These are phyloP conservation scores for Apiosordaria backusii DNA, from an alignment of 495 filamentous ascomycete genomes.

Conservation along the genomic window DNA sequence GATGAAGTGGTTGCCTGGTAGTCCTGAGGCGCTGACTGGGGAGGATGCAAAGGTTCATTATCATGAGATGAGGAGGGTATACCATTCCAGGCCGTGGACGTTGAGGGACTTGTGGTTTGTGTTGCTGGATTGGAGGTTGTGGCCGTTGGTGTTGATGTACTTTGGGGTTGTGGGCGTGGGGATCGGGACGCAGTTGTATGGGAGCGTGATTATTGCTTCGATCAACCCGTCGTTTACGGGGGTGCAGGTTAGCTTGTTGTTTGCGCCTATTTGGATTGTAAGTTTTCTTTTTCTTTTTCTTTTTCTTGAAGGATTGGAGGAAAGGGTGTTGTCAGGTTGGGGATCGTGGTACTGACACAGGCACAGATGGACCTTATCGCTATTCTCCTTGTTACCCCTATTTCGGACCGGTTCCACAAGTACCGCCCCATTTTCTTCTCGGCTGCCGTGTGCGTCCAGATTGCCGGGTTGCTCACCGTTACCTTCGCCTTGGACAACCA, in stretches of 20 bases:
- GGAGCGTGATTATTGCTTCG: conserved; percentile 76
- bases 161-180: conserved; percentile 92
- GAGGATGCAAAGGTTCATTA: conserved; percentile 81
- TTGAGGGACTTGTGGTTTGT: conserved; percentile 63
- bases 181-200: conserved; percentile 83
- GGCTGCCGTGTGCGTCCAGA: conserved; percentile 69
- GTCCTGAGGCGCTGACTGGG: conserved; percentile 67
- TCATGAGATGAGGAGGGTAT: conserved; percentile 75
- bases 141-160: conserved; percentile 85
- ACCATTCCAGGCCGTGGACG: conserved; percentile 67
- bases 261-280: conserved; percentile 89
- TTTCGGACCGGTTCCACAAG: conserved; percentile 83
- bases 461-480: conserved; percentile 72
- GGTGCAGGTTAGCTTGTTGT: conserved; percentile 74
- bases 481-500: conserved; percentile 70
- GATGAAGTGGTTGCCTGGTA: conserved; percentile 58
- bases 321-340: background rate
- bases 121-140: conserved; percentile 79
- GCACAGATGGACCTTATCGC: conserved; percentile 77
- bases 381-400: conserved; percentile 78
- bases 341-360: background rate
- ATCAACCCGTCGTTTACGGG: conserved; percentile 69
- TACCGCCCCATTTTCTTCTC: conserved; percentile 83
- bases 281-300: conserved; percentile 29
- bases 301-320: background rate